Base-by-base conservation (phyloP, 2,329 filamentous ascomycete species). In the Ophiostoma angusticollis region DNA sequence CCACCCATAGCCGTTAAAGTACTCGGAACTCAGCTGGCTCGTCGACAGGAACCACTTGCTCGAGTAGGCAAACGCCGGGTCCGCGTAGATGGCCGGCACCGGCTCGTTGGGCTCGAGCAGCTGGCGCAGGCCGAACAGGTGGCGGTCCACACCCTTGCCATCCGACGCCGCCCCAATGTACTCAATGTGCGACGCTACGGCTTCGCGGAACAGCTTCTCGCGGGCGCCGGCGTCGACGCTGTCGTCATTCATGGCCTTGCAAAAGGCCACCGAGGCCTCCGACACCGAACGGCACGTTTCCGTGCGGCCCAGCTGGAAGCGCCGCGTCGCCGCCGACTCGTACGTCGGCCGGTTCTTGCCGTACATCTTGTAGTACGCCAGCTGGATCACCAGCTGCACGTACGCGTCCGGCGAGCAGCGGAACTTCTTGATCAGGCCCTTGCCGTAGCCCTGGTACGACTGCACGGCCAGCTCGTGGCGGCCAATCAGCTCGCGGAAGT, bases 1-100 rank as follows among this genome's bases (percentile, higher is more conserved):
- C 91, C 91, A 98, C 32, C 91, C 91, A 61, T 98, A 98, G 18
- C 93, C 91, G 58, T 98, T 98, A 64, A 96, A 98, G 69, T 84
- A 95, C 67, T 98, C 93, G 24, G 80, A 87, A 62, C 82, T 91
- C 58, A 98, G 67, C 66, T 98, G 93, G 45, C 78, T 85, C 21
- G 79, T 85, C 21, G 80, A 89, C 43, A 98, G 68, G 63, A 78
- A 94, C 91, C 91, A 98, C 12, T 80, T 85, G 54, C 72, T 68
- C 43, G 80, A 87, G 68, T 96, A 98, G 4, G 63, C 57, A 58
- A 73, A 96, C 3, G 87, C 81, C 1, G 87, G 84, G 57, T 98
- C 91, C 56, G 81, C 72, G 67, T 82, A 98, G 44, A 98, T 72
- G 16, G 74, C 71, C 0, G 91, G 91, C 3, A 93, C 46, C 47